Evolutionary conservation across 371 early-diverging fungal genomes (phyloP), one percentile per base, ranked within the genome.

Genomic region (Paraphysoderma sedebokerense): DNA sequence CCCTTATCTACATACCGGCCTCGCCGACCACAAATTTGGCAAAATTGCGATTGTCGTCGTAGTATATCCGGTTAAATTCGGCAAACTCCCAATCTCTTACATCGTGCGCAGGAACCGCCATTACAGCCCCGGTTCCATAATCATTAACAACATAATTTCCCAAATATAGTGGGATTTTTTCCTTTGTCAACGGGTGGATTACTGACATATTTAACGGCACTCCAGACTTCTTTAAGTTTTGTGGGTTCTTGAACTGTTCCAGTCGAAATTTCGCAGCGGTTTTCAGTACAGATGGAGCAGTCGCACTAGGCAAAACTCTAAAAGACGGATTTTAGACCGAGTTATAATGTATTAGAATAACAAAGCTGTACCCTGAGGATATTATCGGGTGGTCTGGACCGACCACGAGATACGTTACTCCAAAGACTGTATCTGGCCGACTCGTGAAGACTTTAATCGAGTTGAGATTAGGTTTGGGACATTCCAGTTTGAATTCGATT

Each of bases 101-200:
- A 50, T 87, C 87, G 53, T 86, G 86, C 5, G 74, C 83, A 7
- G 87, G 87, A 2, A 85, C 87, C 31, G 80, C 85, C 87, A 87
- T 87, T 24, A 87, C 82, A 2, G 86, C 84, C 12, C 87, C 87
- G 0, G 85, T 81, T 1, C 85, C 85, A 55, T 87, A 87, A 38
- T 79, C 79, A 0, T 77, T 66, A 5, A 85, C 57, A 0, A 87
- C 87, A 54, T 86, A 87, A 36, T 73, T 73, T 20, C 82, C 77
- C 9, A 81, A 72, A 46, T 79, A 87, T 15, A 87, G 63, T 1
- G 87, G 87, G n/a, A 87, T 58, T 7, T 52, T 26, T 42, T 64
- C 66, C 7, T 59, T 57, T 3, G 70, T 77, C 23, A 84, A 53
- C 2, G 87, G 86, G 41, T 86, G 75, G 13, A 47, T 50, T 8